These are phyloP conservation scores for Eimeria necatrix DNA, from an alignment of 169 alveolate species.

Conservation along the genomic window DNA sequence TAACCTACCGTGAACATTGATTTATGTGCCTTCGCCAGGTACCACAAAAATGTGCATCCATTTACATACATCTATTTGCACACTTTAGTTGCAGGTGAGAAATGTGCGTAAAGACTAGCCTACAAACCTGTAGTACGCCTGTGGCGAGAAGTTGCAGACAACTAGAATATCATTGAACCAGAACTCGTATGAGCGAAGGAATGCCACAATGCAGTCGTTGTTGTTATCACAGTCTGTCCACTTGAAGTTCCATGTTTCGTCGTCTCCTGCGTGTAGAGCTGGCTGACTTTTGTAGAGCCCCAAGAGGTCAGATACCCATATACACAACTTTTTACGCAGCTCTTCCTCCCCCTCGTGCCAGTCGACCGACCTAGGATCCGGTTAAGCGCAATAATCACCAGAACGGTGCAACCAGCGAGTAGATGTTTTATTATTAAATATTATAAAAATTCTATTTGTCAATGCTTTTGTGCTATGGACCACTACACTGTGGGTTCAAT, in stretches of 20 bases:
- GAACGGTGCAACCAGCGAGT: not conserved
- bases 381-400: not conserved
- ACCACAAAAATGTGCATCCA: too few species aligned
- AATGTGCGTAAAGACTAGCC: not conserved
- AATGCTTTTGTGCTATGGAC: too few species aligned
- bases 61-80: not conserved
- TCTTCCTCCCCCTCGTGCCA: constrained; percentile 89
- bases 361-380: constrained; percentile 83
- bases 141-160: constrained; percentile 84
- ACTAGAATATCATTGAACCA: constrained; percentile 86
- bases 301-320: constrained; percentile 85
- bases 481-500: too few species aligned
- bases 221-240: constrained; percentile 88
- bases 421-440: not conserved
- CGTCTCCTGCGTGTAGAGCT: constrained; percentile 88
- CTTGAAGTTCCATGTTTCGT: constrained; percentile 86
- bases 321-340: constrained; percentile 83
- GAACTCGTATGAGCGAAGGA: constrained; percentile 83
- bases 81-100: too few species aligned
- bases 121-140: constrained; percentile 80
- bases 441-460: too few species aligned
- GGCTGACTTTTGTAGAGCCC: constrained; percentile 82
- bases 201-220: constrained; percentile 86
- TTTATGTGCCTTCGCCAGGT: too few species aligned
- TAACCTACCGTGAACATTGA: too few species aligned